These are phyloP conservation scores for Didymellaceae sp. DNA, from an alignment of 2,329 filamentous ascomycete species.

Conservation along the genomic window DNA sequence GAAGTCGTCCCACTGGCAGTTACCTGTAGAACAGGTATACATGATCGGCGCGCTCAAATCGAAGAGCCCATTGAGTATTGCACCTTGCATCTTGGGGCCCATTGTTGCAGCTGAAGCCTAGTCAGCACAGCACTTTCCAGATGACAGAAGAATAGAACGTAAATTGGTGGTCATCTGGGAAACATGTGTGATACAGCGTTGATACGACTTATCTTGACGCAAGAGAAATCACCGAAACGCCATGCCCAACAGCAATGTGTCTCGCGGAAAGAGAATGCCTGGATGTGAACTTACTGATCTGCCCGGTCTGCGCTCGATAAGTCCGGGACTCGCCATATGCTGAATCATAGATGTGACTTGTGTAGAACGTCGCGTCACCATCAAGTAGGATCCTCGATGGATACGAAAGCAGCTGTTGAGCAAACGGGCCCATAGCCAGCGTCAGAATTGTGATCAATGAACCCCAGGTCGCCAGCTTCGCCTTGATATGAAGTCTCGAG, in stretches of 20 bases:
- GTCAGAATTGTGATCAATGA: neutral
- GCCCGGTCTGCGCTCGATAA: neutral
- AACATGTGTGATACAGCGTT: no score
- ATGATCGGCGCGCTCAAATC: neutral
- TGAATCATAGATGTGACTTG: constrained; percentile 7
- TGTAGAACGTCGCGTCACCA: neutral
- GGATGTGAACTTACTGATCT: neutral
- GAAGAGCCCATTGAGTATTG: constrained; percentile 2
- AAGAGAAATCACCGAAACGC: no score
- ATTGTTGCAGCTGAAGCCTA: neutral
- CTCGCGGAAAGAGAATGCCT: no score
- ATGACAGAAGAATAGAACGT: neutral
- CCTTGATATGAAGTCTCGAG: neutral
- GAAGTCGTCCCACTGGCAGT: constrained; percentile 4
- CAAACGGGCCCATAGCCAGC: constrained; percentile 1
- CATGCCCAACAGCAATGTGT: no score
- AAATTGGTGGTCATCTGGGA: no score
- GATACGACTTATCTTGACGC: no score
- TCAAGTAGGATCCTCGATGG: neutral
- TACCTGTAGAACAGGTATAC: neutral
- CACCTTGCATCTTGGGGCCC: constrained; percentile 5
- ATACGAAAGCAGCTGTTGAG: constrained; percentile 5
- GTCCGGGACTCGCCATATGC: neutral
- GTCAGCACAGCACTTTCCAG: neutral
- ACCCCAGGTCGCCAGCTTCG: neutral